phyloP scores from a whole-genome alignment of 352 stramenopile species.

The Phytophthora vignae region DNA sequence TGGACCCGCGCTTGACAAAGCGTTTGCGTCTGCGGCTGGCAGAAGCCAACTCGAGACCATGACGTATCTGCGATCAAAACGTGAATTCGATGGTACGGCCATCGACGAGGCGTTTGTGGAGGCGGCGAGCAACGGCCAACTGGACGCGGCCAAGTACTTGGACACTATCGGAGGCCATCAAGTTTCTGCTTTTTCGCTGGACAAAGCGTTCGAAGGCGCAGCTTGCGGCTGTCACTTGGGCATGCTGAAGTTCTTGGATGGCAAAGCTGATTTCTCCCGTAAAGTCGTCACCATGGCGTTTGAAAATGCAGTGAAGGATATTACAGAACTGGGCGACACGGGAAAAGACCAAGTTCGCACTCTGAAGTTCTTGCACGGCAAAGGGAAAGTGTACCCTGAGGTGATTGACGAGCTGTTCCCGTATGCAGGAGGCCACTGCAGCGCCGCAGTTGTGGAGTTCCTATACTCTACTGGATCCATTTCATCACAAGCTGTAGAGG shows the following conservation, averaged over 20 bases:
- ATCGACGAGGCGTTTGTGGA: not conserved
- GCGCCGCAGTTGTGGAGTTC: not conserved
- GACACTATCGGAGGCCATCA: not conserved
- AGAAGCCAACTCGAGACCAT: not conserved
- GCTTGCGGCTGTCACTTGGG: not conserved
- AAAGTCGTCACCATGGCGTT: not conserved
- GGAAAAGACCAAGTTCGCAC: not conserved
- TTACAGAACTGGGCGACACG: not conserved
- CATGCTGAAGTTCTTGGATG: not conserved
- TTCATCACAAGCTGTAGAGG: not conserved
- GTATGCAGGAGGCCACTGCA: not conserved
- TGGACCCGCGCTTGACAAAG: not conserved
- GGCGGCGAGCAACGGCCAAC: not conserved
- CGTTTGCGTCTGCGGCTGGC: not conserved
- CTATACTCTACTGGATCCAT: not conserved
- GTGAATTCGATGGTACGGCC: not conserved
- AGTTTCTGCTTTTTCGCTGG: not conserved
- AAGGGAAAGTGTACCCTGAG: not conserved
- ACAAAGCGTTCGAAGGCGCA: not conserved
- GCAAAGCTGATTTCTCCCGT: not conserved
- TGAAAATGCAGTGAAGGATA: not conserved
- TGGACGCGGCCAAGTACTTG: not conserved
- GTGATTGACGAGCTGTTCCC: not conserved
- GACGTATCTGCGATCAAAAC: not conserved
- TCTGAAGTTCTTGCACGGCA: not conserved